Evolutionary conservation across 371 early-diverging fungal species (phyloP).

Genomic region (Circinella umbellata): DNA sequence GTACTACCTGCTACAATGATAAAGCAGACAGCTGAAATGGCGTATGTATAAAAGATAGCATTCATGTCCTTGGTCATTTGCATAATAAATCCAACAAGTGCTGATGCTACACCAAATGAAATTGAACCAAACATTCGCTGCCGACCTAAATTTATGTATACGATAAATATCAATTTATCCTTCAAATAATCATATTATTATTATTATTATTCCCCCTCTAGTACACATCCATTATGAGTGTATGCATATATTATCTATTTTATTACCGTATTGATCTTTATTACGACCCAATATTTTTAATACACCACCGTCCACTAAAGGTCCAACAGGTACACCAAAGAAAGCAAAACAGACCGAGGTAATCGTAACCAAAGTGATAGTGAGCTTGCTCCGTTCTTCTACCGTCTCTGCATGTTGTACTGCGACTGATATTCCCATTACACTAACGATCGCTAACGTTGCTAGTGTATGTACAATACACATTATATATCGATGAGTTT

Average conservation of each 20-base stretch:
- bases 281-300: slow-evolving; percentile 53
- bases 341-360: slow-evolving; percentile 58
- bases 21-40: slow-evolving; percentile 46
- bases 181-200: no score
- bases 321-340: slow-evolving; percentile 56
- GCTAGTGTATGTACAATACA: slow-evolving; percentile 56
- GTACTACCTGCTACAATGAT: slow-evolving; percentile 50
- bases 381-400: slow-evolving; percentile 31
- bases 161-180: no score
- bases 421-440: slow-evolving; percentile 54
- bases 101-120: slow-evolving; percentile 53
- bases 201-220: no score
- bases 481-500: slow-evolving; percentile 55
- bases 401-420: slow-evolving; percentile 38
- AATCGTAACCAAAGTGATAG: slow-evolving; percentile 44
- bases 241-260: no score
- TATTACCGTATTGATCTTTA: slow-evolving; percentile 54
- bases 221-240: no score
- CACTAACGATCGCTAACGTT: slow-evolving; percentile 55
- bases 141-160: slow-evolving; percentile 24
- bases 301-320: slow-evolving; percentile 58
- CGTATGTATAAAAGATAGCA: slow-evolving; percentile 55
- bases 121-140: slow-evolving; percentile 62
- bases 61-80: slow-evolving; percentile 58
- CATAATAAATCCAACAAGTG: slow-evolving; percentile 49